Base-by-base conservation (phyloP, 768 basidiomycete genomes). In the Boletus rubroflammeus region DNA sequence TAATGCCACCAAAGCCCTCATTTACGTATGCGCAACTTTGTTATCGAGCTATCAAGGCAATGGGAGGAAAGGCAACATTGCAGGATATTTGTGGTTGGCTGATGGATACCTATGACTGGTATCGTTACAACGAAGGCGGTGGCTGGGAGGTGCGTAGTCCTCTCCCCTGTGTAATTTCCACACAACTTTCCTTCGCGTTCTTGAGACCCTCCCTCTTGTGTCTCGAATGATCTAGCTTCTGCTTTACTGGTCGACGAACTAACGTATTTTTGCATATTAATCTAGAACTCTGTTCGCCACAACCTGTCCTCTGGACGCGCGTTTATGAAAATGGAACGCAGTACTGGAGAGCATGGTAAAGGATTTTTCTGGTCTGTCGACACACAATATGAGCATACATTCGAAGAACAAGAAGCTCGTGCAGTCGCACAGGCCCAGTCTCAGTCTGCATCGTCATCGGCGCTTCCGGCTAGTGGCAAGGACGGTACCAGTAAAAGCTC, bases 81-180 rank as follows among this genome's bases (percentile, higher is more conserved):
- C 90, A 93, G 60, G 91, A 94, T 62, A 92, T 98, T 44, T 91
- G 90, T 67, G 81, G 83, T 35, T 98, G 94, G 93, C 92, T 98
- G 60, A 83, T 86, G 71, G 84, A 84, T 44, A 86, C 82, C 56
- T 88, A 87, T 71, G 93, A 95, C 60, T 96, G 93, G 81, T 98
- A 96, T 74, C 81, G 83, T 50, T 86, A 86, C 65, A 87, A 88
- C 53, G 87, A 90, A 66, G 85, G 86, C 47, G 74, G 76, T 40
- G 88, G 91, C 41, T 98, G 95, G 94, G 93, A 92, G 88, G 93
- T 93, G 58, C 64, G 83, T 75, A 45, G 23, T 9, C 21, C 26
- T 51, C 47, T 45, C 35, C 49, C 47, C 31, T 43, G 8, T 54
- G 28, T 34, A 19, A 38, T 41, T 39, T 31, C 38, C 34, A 32